These are phyloP conservation scores for Phytophthora sp. DNA, from an alignment of 352 stramenopile species.

Conservation along the genomic window DNA sequence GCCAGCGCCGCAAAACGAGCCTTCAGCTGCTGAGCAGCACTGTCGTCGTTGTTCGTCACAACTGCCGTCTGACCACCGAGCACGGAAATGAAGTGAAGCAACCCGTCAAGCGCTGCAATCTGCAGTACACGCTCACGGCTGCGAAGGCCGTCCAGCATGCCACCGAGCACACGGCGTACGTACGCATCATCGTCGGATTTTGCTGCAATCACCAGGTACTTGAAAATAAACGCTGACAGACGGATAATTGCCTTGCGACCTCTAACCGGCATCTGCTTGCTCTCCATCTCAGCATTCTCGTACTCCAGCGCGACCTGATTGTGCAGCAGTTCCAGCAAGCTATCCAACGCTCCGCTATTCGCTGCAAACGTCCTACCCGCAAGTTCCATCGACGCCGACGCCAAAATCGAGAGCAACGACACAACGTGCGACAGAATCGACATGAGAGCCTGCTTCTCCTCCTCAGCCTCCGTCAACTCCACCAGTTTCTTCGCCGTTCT, in stretches of 20 bases:
- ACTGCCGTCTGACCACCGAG: constrained; percentile 25
- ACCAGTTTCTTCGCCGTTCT: constrained; percentile 42
- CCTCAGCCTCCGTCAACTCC: constrained; percentile 21
- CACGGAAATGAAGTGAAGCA: constrained; percentile 81
- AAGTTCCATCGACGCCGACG: constrained; percentile 64
- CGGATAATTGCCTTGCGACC: constrained; percentile 73
- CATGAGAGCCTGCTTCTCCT: constrained; percentile 19
- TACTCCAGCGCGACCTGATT: constrained; percentile 65
- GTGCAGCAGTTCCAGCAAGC: constrained; percentile 52
- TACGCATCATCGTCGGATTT: constrained; percentile 48
- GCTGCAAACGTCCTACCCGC: constrained; percentile 33
- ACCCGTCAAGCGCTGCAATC: constrained; percentile 70
- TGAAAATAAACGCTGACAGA: constrained; percentile 78
- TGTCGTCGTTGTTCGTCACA: constrained; percentile 18
- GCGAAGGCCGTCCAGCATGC: constrained; percentile 72
- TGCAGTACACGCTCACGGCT: constrained; percentile 69
- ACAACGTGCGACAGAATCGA: constrained; percentile 54
- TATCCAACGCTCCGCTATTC: constrained; percentile 24
- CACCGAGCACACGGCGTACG: constrained; percentile 62
- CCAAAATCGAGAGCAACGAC: constrained; percentile 57
- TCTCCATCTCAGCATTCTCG: constrained; percentile 9
- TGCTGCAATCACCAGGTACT: constrained; percentile 60
- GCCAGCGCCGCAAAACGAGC: constrained; percentile 59
- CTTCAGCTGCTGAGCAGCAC: constrained; percentile 31
- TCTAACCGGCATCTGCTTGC: constrained; percentile 36